phyloP scores from a whole-genome alignment of 1,139 yeast genomes.

The Nakaseomyces delphensis region DNA sequence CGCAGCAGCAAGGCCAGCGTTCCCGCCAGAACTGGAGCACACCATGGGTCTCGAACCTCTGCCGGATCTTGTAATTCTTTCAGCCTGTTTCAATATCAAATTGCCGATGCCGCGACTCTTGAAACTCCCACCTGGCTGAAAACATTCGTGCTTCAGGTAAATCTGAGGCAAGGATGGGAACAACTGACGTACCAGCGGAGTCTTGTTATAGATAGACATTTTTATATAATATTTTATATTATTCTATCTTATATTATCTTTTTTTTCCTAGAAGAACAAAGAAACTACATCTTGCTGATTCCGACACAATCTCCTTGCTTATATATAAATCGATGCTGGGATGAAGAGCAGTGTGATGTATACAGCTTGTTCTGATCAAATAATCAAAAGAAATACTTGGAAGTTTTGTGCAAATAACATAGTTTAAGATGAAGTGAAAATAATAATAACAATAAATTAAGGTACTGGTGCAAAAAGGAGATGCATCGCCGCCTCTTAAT shows the following conservation, averaged over 20 bases:
- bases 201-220: conserved; percentile 30
- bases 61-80: conserved; percentile 10
- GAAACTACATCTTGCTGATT: no score
- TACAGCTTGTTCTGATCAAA: no score
- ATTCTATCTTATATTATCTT: background rate
- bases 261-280: background rate
- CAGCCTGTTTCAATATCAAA: conserved; percentile 31
- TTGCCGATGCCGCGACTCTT: conserved; percentile 59
- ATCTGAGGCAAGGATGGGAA: conserved; percentile 37
- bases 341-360: no score
- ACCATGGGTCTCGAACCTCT: conserved; percentile 36
- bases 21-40: conserved; percentile 65
- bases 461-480: no score
- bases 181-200: conserved; percentile 38
- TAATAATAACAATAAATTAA: no score
- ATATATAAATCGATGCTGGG: no score
- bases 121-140: conserved; percentile 69
- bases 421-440: no score
- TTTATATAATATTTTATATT: conserved; percentile 11
- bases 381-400: no score
- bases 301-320: no score
- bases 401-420: no score
- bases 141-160: conserved; percentile 50
- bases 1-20: conserved; percentile 74
- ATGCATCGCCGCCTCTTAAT: conserved; percentile 8